phyloP scores from a whole-genome alignment of 768 basidiomycete species.

The Lactifluus hygrophoroides region DNA sequence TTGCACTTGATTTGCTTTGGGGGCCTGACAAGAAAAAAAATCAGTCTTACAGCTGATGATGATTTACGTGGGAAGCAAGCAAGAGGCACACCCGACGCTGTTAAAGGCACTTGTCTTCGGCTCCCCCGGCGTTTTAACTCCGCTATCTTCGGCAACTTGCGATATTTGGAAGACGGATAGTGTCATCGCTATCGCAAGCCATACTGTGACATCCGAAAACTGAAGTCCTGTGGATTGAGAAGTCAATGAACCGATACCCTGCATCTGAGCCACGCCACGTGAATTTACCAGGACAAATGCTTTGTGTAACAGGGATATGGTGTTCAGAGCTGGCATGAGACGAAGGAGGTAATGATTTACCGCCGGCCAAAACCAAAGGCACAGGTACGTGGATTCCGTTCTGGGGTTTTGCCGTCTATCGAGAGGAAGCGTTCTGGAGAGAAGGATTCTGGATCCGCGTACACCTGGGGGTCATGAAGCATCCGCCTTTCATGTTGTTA shows the following conservation, averaged over 20 bases:
- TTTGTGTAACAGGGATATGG: not conserved
- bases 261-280: not conserved
- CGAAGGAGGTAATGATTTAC: not conserved
- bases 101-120: not conserved
- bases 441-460: slow-evolving; percentile 23
- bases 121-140: not conserved
- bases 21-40: not conserved
- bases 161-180: slow-evolving; percentile 1
- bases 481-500: slow-evolving; percentile 22
- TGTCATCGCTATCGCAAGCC: slow-evolving; percentile 7
- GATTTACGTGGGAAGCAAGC: not conserved
- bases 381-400: slow-evolving; percentile 5
- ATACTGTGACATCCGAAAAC: slow-evolving; percentile 5
- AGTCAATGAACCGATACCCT: not conserved
- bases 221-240: not conserved
- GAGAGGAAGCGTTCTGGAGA: slow-evolving; percentile 25
- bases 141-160: not conserved
- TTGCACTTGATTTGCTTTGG: not conserved
- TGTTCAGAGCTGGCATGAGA: not conserved
- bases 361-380: slow-evolving; percentile 13
- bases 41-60: not conserved
- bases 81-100: not conserved
- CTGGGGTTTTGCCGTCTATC: not conserved
- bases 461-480: slow-evolving; percentile 24
- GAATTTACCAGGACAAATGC: slow-evolving; percentile 5